These are phyloP conservation scores for Mycena rosella DNA, from an alignment of 768 basidiomycete species.

Conservation along the genomic window DNA sequence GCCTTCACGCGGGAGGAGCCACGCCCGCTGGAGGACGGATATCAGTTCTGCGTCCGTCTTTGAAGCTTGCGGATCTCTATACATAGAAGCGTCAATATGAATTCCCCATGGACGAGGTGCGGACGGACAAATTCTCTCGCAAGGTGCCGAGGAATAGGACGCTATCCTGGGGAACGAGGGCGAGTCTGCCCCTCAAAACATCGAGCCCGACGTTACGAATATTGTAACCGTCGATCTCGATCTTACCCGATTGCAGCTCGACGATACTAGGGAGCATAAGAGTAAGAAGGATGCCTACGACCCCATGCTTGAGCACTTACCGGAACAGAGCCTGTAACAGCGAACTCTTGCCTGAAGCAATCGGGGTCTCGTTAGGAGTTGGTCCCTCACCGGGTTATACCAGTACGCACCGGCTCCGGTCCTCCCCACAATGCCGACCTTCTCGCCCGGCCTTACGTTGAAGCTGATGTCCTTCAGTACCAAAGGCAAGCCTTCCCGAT, in stretches of 20 bases:
- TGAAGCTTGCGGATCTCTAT: conserved; percentile 65
- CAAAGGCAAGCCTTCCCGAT: conserved; percentile 73
- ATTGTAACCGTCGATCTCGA: conserved; percentile 70
- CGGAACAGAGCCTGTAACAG: conserved; percentile 69
- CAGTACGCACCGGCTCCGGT: conserved; percentile 48
- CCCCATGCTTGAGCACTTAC: conserved; percentile 41
- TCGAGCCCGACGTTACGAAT: conserved; percentile 68
- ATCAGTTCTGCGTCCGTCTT: conserved; percentile 74
- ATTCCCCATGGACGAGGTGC: background rate
- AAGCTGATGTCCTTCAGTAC: conserved; percentile 75
- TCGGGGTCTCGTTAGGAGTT: background rate
- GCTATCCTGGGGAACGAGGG: conserved; percentile 78
- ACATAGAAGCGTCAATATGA: conserved; percentile 3
- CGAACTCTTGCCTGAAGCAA: conserved; percentile 63
- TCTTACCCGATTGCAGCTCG: conserved; percentile 67
- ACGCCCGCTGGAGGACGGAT: conserved; percentile 69
- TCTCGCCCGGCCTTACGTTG: conserved; percentile 70
- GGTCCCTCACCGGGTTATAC: conserved; percentile 10
- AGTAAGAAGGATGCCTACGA: background rate
- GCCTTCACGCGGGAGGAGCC: conserved; percentile 68
- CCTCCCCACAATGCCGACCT: conserved; percentile 65
- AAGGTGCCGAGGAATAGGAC: conserved; percentile 66
- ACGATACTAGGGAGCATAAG: conserved; percentile 60
- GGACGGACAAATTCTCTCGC: conserved; percentile 58
- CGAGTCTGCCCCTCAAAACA: conserved; percentile 63